Evolutionary conservation across 108 stramenopile species (phyloP), one percentile per base, ranked within the genome.

Genomic region (Cyclotella cryptica): DNA sequence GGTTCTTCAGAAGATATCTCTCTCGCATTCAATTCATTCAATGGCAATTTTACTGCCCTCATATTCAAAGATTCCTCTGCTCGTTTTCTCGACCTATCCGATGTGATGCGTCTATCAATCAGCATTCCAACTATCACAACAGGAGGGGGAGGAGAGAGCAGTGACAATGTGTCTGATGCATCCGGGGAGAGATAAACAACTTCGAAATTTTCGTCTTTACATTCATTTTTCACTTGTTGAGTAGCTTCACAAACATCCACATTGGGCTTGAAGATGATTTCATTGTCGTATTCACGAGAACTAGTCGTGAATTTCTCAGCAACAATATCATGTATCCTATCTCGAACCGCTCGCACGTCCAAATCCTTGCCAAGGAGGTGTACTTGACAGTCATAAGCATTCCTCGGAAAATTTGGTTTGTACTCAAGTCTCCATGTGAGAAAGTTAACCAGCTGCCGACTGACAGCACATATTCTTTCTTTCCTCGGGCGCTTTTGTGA

Each of bases 141-240:
- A 19, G 63, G 58, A 10, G 94, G 92, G 2, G 94, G 92, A 28
- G 49, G 62, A 42, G 60, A 26, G 8, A 27, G 27, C 8, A 80
- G 30, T 63, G 87, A 55, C 42, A 93, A 52, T 19, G 83, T 51
- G 24, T 84, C 67, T 19, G 80, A 47, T 51, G 94, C 90, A 84
- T 95, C 94, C 14, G 94, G 94, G 0, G 94, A 95, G 10, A 95
- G 78, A 72, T 95, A 95, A 2, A 90, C 70, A 4, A 74, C 69
- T 42, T 75, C 61, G 26, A 46, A 45, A 39, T 70, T 30, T 41
- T 27, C 44, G 19, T 66, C 27, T 39, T 41, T 52, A 18, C 47
- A 53, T 22, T n/a, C 54, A 0, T 60, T 61, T 55, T 74, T 52
- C 69, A 52, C 54, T 28, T 76, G 69, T 69, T 79, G 77, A 69